Percentiles rank a stretch among this genome's conserved stretches.
Evolutionary conservation across 495 filamentous ascomycete genomes (phyloP).

Genomic region (Poronia punctata): DNA sequence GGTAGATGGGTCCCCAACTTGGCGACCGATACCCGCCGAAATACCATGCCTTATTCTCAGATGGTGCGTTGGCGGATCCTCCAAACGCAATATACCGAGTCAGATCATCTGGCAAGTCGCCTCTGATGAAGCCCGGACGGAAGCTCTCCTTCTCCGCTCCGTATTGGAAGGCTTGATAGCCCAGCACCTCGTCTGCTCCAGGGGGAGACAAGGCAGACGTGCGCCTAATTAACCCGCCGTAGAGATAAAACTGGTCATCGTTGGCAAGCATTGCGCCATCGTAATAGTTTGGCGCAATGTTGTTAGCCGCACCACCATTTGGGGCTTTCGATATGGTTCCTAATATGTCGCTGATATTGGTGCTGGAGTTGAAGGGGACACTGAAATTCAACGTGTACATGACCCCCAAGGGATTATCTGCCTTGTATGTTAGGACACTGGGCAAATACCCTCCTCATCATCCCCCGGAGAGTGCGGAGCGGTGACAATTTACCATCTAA

Average conservation of each 20-base stretch:
- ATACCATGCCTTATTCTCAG: constrained; percentile 67
- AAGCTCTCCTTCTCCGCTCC: constrained; percentile 32
- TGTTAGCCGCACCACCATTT: constrained; percentile 40
- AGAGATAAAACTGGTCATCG: constrained; percentile 50
- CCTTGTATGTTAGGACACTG: constrained; percentile 3
- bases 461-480: too few species aligned
- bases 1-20: constrained; percentile 41
- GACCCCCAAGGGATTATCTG: constrained; percentile 39
- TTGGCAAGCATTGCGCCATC: constrained; percentile 64
- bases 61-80: constrained; percentile 56
- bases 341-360: constrained; percentile 49
- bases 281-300: constrained; percentile 51
- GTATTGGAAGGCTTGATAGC: constrained; percentile 48
- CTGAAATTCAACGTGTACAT: constrained; percentile 55
- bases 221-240: constrained; percentile 35
- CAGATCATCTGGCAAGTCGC: constrained; percentile 34
- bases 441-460: too few species aligned
- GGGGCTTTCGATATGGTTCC: constrained; percentile 34
- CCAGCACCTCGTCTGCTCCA: constrained; percentile 29
- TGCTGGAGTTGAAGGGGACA: constrained; percentile 45
- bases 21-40: constrained; percentile 54
- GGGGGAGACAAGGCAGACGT: constrained; percentile 24
- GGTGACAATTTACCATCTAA: constrained; percentile 35
- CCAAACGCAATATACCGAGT: constrained; percentile 62
- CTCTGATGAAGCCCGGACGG: constrained; percentile 31